Evolutionary conservation across 2,329 filamentous ascomycete species (phyloP).

Genomic region (Chrysosporium keratinophilum): DNA sequence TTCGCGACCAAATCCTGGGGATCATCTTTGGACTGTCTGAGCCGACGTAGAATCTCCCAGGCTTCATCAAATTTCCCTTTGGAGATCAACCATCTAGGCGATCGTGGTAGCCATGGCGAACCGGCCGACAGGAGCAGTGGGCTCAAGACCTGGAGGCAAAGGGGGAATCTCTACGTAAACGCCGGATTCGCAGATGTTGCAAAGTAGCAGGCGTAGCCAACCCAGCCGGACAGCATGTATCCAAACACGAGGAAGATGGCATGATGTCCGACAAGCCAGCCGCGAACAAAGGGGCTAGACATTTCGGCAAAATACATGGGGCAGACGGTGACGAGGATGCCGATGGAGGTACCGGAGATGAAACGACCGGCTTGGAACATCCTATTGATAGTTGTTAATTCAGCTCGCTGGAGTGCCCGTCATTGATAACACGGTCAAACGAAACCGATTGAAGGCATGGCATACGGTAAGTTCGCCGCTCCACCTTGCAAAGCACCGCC

Average conservation of each 20-base stretch:
- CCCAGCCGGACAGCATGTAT: constrained; percentile 38
- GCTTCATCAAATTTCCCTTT: constrained; percentile 40
- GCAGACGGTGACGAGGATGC: constrained; percentile 35
- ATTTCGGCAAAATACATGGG: constrained; percentile 40
- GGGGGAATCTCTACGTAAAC: constrained; percentile 40
- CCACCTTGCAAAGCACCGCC: constrained; percentile 41
- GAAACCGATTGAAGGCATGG: neutral
- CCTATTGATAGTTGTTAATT: constrained; percentile 17
- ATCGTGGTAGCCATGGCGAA: constrained; percentile 37
- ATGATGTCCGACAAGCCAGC: constrained; percentile 39
- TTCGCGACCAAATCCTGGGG: constrained; percentile 35
- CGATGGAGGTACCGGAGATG: constrained; percentile 35
- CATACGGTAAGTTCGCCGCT: constrained; percentile 36
- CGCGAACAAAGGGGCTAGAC: constrained; percentile 32
- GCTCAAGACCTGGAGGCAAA: constrained; percentile 34
- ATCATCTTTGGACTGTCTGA: constrained; percentile 33
- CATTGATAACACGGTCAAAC: neutral
- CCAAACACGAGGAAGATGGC: constrained; percentile 41
- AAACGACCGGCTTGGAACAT: constrained; percentile 40
- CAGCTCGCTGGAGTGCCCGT: neutral
- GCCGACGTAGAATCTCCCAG: constrained; percentile 32
- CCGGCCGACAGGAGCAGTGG: constrained; percentile 34
- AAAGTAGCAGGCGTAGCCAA: constrained; percentile 39
- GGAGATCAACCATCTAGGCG: constrained; percentile 42
- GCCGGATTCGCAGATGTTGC: constrained; percentile 26